Base-by-base conservation (phyloP, 208 protist genomes). In the Trypanosoma rangeli region DNA sequence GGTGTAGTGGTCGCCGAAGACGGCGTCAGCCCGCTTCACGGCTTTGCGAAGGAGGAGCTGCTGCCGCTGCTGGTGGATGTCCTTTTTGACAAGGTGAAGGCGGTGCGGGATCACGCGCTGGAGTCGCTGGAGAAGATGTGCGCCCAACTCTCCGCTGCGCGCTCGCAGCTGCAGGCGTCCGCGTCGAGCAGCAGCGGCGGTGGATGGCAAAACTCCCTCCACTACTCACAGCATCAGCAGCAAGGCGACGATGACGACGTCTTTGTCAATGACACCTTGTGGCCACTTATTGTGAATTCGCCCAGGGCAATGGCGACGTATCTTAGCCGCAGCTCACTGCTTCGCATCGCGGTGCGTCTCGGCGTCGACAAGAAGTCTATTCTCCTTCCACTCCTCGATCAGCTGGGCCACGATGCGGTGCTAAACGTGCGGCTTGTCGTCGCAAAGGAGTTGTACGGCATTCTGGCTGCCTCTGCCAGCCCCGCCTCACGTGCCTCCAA, bases 31-130 rank as follows among this genome's bases (percentile, higher is more conserved):
- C 78, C 82, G 16, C 73, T 90, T 10, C 85, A 85, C 53, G 79
- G 73, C n/a, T 79, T 93, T 13, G 84, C 82, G 13, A 75, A 81
- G 28, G 78, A 85, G 46, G 72, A 87, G 69, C 77, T 95, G 39
- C 77, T 95, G 37, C 82, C 79, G 48, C 54, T 93, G 55, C 70
- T 93, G 0, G 87, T 93, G 18, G 71, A 80, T 26, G 76, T 83
- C 29, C 68, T 95, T 20, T 95, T 95, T 66, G 90, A 95, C 70
- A 93, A 90, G 65, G 87, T 86, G 35, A 85, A 84, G 58, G 84
- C 83, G 0, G 86, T 93, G 28, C 86, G 89, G 22, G 89, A 93
- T 54, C 60, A 77, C 31, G 86, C 89, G 15, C 70, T 94, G 4
- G 79, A 80, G 26, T 79, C 80, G 29, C 74, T 84, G 37, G 79